Percentiles rank a stretch among this genome's conserved stretches.
Evolutionary conservation across 495 filamentous ascomycete species (phyloP).

Genomic region (Penicillium coffeae): DNA sequence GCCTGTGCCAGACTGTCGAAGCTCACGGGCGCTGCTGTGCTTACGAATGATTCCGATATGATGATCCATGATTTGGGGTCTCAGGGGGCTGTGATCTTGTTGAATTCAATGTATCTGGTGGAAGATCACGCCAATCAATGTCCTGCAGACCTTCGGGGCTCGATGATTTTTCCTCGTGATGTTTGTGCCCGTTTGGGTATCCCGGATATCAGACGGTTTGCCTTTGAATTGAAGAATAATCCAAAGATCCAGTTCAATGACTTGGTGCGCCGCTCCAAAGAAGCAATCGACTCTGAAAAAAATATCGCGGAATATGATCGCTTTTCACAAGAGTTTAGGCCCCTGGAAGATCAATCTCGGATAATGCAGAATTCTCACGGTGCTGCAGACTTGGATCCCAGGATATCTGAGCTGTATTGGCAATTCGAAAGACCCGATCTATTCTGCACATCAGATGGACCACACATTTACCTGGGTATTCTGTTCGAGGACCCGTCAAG

Average conservation of each 20-base stretch:
- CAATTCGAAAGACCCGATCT: conserved; percentile 22
- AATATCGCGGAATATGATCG: conserved; percentile 25
- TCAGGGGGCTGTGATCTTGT: conserved; percentile 54
- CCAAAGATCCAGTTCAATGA: conserved; percentile 25
- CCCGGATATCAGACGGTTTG: conserved; percentile 27
- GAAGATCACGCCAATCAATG: conserved; percentile 12
- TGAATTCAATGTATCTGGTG: conserved; percentile 44
- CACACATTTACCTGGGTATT: conserved; percentile 55
- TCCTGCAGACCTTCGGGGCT: conserved; percentile 27
- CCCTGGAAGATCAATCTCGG: not conserved
- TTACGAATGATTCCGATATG: conserved; percentile 75
- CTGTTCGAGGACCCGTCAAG: conserved; percentile 55
- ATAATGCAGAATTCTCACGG: not conserved
- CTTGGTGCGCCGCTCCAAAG: conserved; percentile 29
- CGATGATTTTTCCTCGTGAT: conserved; percentile 28
- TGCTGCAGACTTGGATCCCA: conserved; percentile 19
- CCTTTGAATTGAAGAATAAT: conserved; percentile 28
- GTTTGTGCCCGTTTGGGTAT: conserved; percentile 41
- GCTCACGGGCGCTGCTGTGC: conserved; percentile 46
- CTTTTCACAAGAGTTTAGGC: conserved; percentile 45
- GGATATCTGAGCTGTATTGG: conserved; percentile 36
- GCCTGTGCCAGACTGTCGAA: conserved; percentile 59
- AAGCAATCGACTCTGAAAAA: conserved; percentile 2
- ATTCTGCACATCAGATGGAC: conserved; percentile 10
- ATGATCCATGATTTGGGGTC: conserved; percentile 61